Evolutionary conservation across 2,329 filamentous ascomycete genomes (phyloP).

Genomic region (Monosporascus sp.): DNA sequence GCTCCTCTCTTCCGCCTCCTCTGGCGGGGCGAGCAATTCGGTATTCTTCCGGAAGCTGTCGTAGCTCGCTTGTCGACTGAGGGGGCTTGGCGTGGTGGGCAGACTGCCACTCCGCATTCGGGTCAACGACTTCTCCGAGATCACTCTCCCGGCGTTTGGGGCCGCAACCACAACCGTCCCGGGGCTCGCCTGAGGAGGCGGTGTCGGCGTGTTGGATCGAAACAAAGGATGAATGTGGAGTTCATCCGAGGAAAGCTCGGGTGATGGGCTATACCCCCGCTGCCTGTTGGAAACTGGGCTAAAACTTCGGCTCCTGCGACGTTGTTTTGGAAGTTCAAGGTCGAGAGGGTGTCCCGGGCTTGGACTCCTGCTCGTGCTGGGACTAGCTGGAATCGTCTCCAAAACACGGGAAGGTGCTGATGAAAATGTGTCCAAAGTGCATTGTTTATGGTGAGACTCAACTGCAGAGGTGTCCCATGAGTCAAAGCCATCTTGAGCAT

Average conservation of each 20-base stretch:
- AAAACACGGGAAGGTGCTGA: slow-evolving; percentile 47
- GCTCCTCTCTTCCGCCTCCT: slow-evolving; percentile 32
- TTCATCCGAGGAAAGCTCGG: slow-evolving; percentile 42
- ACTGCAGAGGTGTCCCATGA: slow-evolving; percentile 70
- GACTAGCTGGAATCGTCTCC: slow-evolving; percentile 66
- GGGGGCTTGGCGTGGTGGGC: slow-evolving; percentile 40
- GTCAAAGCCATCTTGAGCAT: slow-evolving; percentile 61
- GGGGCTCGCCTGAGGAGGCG: slow-evolving; percentile 59
- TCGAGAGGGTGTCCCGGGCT: slow-evolving; percentile 59
- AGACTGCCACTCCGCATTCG: slow-evolving; percentile 53
- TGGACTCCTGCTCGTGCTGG: slow-evolving; percentile 57
- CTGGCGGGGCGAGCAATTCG: slow-evolving; percentile 15
- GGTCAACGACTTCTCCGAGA: slow-evolving; percentile 48
- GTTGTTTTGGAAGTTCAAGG: slow-evolving; percentile 41
- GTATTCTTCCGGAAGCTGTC: slow-evolving; percentile 37
- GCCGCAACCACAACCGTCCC: slow-evolving; percentile 68
- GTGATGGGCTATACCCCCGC: slow-evolving; percentile 30
- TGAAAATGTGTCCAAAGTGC: slow-evolving; percentile 45
- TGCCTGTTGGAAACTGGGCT: slow-evolving; percentile 36
- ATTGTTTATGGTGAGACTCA: slow-evolving; percentile 55
- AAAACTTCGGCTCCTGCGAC: slow-evolving; percentile 45
- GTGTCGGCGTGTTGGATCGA: slow-evolving; percentile 63
- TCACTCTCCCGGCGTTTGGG: slow-evolving; percentile 60
- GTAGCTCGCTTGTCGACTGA: slow-evolving; percentile 44
- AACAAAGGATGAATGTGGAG: slow-evolving; percentile 75